These are phyloP conservation scores for Yamadazyma spencermartinsiae DNA, from an alignment of 1,139 yeast species.

Conservation along the genomic window DNA sequence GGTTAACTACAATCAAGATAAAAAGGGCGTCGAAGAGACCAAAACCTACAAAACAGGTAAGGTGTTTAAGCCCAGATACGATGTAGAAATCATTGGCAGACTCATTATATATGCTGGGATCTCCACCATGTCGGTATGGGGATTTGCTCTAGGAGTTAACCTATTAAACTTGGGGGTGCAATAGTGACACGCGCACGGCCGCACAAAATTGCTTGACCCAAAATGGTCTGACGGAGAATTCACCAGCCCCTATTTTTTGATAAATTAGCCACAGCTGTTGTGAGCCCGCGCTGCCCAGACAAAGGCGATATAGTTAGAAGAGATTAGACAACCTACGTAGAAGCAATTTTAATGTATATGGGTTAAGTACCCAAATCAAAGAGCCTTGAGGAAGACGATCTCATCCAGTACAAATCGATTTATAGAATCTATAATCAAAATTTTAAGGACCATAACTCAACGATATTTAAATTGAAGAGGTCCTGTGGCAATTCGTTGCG, in stretches of 20 bases:
- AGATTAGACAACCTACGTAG: no score
- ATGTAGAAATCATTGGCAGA: slow-evolving; percentile 73
- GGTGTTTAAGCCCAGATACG: slow-evolving; percentile 58
- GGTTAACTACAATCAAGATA: slow-evolving; percentile 28
- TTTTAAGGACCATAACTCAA: no score
- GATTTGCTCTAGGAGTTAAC: slow-evolving; percentile 28
- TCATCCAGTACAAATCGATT: no score
- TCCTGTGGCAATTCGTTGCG: no score
- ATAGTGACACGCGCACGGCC: neutral
- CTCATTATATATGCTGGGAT: slow-evolving; percentile 76
- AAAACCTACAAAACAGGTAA: slow-evolving; percentile 26
- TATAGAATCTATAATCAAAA: no score
- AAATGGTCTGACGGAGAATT: no score
- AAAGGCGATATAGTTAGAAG: no score
- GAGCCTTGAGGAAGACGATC: no score
- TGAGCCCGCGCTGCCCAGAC: neutral
- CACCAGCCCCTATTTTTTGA: neutral
- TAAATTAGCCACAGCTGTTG: neutral
- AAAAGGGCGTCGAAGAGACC: neutral
- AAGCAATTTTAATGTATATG: no score
- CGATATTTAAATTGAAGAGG: no score
- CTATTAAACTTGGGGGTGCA: neutral
- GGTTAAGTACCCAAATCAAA: no score
- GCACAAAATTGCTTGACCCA: no score
- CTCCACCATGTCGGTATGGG: slow-evolving; percentile 48